Percentiles rank a stretch among this genome's conserved stretches.
phyloP scores from a whole-genome alignment of 1,284 basidiomycete genomes.

The Ceratorhiza oryzae-sativae region DNA sequence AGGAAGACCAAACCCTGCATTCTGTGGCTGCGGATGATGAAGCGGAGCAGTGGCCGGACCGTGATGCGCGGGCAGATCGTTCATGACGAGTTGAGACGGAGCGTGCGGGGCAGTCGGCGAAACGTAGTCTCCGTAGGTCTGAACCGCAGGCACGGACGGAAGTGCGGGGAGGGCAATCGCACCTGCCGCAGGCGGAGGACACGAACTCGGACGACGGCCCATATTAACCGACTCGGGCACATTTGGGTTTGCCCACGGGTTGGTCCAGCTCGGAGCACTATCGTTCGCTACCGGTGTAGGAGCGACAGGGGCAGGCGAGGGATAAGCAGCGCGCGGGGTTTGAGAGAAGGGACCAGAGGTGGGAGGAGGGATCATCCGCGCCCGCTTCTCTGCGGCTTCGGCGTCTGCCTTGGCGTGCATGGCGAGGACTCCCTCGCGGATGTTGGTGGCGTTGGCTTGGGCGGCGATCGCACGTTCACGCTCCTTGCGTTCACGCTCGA shows the following conservation, averaged over 20 bases:
- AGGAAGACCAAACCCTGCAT: conserved; percentile 1
- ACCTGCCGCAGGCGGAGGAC: conserved; percentile 30
- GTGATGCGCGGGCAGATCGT: not conserved
- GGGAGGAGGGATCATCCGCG: not conserved
- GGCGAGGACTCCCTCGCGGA: conserved; percentile 26
- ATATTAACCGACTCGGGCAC: conserved; percentile 16
- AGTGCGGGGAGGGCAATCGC: conserved; percentile 22
- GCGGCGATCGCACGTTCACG: conserved; percentile 36
- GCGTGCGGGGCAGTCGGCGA: conserved; percentile 29
- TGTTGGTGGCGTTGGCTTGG: conserved; percentile 14
- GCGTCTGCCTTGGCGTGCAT: conserved; percentile 36
- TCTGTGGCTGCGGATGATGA: conserved; percentile 22
- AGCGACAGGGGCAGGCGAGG: conserved; percentile 3
- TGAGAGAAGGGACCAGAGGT: conserved; percentile 10
- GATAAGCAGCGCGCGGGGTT: not conserved
- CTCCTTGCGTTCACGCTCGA: conserved; percentile 31
- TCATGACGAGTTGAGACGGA: conserved; percentile 7
- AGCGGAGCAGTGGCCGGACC: conserved; percentile 12
- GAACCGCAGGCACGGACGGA: conserved; percentile 12
- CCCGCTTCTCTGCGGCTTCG: conserved; percentile 6
- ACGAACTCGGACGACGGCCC: conserved; percentile 34
- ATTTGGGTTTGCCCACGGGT: conserved; percentile 25
- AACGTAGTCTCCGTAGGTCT: conserved; percentile 25
- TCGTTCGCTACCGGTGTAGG: not conserved
- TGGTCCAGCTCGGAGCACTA: conserved; percentile 30